Evolutionary conservation across 2,329 filamentous ascomycete species (phyloP), one percentile per base, ranked within the genome.

Genomic region (Monilinia polystroma): DNA sequence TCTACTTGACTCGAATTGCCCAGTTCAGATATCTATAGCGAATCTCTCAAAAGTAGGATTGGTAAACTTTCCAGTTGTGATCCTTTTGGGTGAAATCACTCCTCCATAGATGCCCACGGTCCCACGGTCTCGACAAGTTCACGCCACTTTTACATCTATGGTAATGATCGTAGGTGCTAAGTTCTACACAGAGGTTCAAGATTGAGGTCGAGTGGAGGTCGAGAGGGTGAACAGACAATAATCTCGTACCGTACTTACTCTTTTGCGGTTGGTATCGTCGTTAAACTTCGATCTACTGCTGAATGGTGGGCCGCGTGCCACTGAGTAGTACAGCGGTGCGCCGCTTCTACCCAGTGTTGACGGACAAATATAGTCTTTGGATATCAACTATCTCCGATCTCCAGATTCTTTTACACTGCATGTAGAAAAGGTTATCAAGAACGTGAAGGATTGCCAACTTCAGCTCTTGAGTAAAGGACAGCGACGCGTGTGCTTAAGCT

Each of bases 201-300:
- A 20, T 29, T n/a, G 59, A 41, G 52, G 12, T 7, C 26, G n/a
- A 45, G 16, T 47, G 18, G 6, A 49, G 45, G 18, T 47, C 45
- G 18, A 47, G 45, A 47, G 41, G 7, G 12, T 32, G 52, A 54
- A 54, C 7, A 54, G 26, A 54, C 52, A 11, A 32, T 20, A 32
- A 35, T n/a, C 23, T 57, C 52, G 63, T 47, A 55, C 8, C 29
- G 10, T 43, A n/a, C 38, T 58, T 58, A 38, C 63, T 64, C 14
- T 14, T 57, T 56, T 57, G 14, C 38, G 53, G 20, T 55, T 64
- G 47, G 53, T 26, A 18, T 16, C n/a, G 20, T 56, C 4, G 18
- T 20, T 32, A 35, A 23, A 18, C 11, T 59, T 23, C n/a, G 43
- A 59, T 59, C 45, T 59, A 35, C 57, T 23, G 32, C 41, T 43